Base-by-base conservation (phyloP, 129 eudicot genomes). In the Chrysanthemum seticuspe region DNA sequence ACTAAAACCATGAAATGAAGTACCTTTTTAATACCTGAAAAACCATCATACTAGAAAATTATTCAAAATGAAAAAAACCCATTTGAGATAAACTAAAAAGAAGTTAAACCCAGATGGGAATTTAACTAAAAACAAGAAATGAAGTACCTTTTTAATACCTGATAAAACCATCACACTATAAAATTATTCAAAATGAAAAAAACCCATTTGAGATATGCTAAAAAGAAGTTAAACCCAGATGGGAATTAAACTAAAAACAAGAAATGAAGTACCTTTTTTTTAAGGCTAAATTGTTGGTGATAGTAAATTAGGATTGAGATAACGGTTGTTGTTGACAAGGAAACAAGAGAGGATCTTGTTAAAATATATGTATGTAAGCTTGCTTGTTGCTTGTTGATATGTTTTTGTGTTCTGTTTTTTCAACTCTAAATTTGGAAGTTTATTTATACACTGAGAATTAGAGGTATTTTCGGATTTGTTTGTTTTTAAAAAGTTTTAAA, bases 321-420 rank as follows among this genome's bases (percentile, higher is more conserved):
- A 83, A 65, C 74, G 74, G 80, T 54, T 52, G 80, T 70, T 70
- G 16, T 78, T 36, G 62, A 74, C 54, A 57, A 78, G 80, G 86
- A 78, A 82, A 76, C 54, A 65, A 76, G 82, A 66, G 74, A 15
- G 56, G 75, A 60, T 71, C 19, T 72, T 78, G 82, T 71, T 9
- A 40, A 54, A 54, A 53, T 72, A 72, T 40, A 78, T n/a, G 81
- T 44, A 58, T 57, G 13, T 50, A 12, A 66, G 36, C 36, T 31
- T n/a, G n/a, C n/a, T n/a, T n/a, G n/a, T n/a, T n/a, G n/a, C n/a
- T n/a, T 31, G 36, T 3, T 31, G 36, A 31, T 31, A 31, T 44
- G 14, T 12, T 4, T 18, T 8, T 2, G 62, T 16, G 12, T 15
- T 1, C 8, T 10, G 19, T 13, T 13, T 13, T 63, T 74, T 65